These are phyloP conservation scores for Aspergillus chevalieri DNA, from an alignment of 2,329 filamentous ascomycete genomes.

Conservation along the genomic window DNA sequence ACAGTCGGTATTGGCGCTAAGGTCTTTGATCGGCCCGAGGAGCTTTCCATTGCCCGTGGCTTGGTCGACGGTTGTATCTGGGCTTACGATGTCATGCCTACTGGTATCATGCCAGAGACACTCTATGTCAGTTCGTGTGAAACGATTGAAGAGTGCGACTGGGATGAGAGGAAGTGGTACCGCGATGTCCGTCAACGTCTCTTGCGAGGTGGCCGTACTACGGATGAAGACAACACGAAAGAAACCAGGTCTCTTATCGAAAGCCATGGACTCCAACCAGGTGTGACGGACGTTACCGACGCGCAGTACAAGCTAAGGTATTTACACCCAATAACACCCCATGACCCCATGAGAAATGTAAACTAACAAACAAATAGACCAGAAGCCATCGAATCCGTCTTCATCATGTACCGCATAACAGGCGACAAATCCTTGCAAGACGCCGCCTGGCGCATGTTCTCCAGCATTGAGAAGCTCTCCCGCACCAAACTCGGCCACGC, in stretches of 20 bases:
- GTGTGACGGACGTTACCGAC: conserved; percentile 21
- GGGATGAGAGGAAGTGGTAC: conserved; percentile 46
- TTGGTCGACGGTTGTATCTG: conserved; percentile 57
- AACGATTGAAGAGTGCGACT: conserved; percentile 40
- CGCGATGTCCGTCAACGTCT: conserved; percentile 18
- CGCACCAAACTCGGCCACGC: conserved; percentile 41
- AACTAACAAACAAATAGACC: conserved; percentile 25
- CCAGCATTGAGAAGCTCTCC: conserved; percentile 39
- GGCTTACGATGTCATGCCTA: conserved; percentile 52
- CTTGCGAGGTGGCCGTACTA: conserved; percentile 6
- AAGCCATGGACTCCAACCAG: conserved; percentile 18
- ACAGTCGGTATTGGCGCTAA: conserved; percentile 57
- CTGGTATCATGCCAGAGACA: conserved; percentile 58
- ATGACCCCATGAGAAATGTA: not conserved
- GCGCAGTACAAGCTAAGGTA: conserved; percentile 28
- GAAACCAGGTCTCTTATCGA: conserved; percentile 17
- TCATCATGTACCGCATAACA: conserved; percentile 55
- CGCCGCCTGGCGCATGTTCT: conserved; percentile 47
- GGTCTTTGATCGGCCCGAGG: conserved; percentile 49
- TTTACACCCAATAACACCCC: not conserved
- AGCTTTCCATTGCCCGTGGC: conserved; percentile 51
- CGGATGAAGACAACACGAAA: conserved; percentile 11
- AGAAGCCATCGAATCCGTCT: conserved; percentile 58
- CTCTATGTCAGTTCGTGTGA: conserved; percentile 49
- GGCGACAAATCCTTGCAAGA: conserved; percentile 46